Conservation (phyloP, 441 rosid species). For the Populus trichocarpa region DNA sequence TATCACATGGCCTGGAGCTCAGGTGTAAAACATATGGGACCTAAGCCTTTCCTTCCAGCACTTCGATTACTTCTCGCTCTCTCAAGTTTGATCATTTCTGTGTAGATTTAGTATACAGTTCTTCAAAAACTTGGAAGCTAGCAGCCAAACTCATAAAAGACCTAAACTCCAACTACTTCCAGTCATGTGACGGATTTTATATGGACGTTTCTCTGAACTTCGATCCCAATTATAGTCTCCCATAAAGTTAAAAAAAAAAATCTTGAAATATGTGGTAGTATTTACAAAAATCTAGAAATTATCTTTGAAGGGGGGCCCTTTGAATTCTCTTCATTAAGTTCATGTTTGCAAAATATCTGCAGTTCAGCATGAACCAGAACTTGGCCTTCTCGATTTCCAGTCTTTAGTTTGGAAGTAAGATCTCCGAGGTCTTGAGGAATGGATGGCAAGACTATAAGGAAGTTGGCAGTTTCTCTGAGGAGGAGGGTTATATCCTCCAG, state of each 20-base stretch:
- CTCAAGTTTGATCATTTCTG: not conserved
- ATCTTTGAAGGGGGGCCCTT: not conserved
- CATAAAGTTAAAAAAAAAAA: not conserved
- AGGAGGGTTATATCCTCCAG: conserved; percentile 5
- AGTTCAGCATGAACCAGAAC: not conserved
- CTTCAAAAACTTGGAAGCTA: not conserved
- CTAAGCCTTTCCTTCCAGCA: not conserved
- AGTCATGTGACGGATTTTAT: not conserved
- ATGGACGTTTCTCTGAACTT: too few relatives aligned
- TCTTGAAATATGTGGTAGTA: not conserved
- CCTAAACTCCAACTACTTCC: not conserved
- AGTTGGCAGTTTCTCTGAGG: conserved; percentile 2
- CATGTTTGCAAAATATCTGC: not conserved
- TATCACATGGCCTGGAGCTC: conserved; percentile 2
- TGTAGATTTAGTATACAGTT: not conserved
- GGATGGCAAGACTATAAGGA: not conserved
- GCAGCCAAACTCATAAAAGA: not conserved
- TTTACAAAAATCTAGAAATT: not conserved
- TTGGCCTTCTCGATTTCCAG: not conserved
- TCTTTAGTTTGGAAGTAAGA: not conserved
- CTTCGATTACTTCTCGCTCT: not conserved
- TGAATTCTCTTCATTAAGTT: not conserved
- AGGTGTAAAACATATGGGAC: conserved; percentile 2
- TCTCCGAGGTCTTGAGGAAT: not conserved
- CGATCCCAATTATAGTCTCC: not conserved